Evolutionary conservation across 1,284 basidiomycete genomes (phyloP), one percentile per base, ranked within the genome.

Genomic region (Ustilago esculenta): DNA sequence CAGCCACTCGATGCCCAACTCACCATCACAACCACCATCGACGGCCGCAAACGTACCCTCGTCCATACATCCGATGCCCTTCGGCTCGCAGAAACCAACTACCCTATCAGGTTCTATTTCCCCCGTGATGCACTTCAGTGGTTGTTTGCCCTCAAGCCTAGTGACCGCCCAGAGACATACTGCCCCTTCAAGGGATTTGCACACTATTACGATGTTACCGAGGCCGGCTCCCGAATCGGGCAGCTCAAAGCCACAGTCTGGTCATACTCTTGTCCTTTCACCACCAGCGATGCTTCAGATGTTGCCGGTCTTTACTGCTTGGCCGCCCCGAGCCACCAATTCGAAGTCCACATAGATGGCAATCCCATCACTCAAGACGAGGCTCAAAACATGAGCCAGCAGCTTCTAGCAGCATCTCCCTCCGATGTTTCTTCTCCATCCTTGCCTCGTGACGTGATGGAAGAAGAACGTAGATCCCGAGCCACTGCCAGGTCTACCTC

Each of bases 141-240:
- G 36, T 60, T 64, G 1, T 67, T 72, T 23, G 29, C 46, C 1
- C 54, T 64, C 36, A 52, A 56, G 14, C 49, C 46, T 1, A 61
- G 58, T 51, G 42, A 59, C 10, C 47, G 39, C 33, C 33, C 44
- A 9, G 51, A 63, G 3, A 72, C 69, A 7, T 72, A 67, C 29
- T 72, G 69, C 35, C 69, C 69, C 2, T 72, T 11, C 56, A 72
- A 72, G 33, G 69, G 69, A 21, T 67, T 59, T 34, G 64, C 69
- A 0, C 43, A 53, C 36, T 72, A 67, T 30, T 46, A 52, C 39
- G 64, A 67, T 15, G 37, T 67, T 12, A 37, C 46, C 1, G 45
- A 58, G 10, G 54, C 59, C 1, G 66, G 59, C 4, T 34, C 44
- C 0, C 55, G 49, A 5, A 46, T 69, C 20, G 33, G 37, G 2